Conservation (phyloP, 2,329 filamentous ascomycete genomes). For the Neocucurbitaria cava region DNA sequence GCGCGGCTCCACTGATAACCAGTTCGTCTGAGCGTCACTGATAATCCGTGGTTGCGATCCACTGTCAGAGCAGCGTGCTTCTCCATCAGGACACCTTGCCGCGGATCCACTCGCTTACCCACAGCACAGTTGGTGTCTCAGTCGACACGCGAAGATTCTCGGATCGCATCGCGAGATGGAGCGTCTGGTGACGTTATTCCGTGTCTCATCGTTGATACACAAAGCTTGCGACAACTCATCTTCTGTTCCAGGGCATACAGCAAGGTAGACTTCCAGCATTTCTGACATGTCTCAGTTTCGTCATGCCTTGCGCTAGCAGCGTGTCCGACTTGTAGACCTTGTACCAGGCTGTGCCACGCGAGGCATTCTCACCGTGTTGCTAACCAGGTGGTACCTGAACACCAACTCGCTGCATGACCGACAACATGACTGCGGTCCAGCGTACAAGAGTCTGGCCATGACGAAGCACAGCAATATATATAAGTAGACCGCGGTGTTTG, state of each 20-base stretch:
- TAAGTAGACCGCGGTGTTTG: background rate
- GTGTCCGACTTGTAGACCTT: conserved; percentile 3
- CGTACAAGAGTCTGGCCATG: background rate
- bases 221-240: background rate
- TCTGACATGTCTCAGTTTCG: background rate
- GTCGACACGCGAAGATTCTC: background rate
- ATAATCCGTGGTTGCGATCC: conserved; percentile 12
- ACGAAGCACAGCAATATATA: background rate
- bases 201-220: background rate
- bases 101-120: background rate
- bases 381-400: background rate
- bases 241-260: background rate
- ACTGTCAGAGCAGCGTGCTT: conserved; percentile 2
- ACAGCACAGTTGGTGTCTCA: too few relatives aligned
- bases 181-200: background rate
- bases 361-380: background rate
- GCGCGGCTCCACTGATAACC: conserved; percentile 27
- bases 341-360: background rate
- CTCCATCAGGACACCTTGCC: background rate
- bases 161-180: background rate
- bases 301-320: conserved; percentile 7
- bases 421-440: background rate
- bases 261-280: background rate
- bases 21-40: conserved; percentile 12
- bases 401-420: background rate